Evolutionary conservation across 1,284 basidiomycete genomes (phyloP), one percentile per base, ranked within the genome.

Genomic region (Rhizoctonia solani): DNA sequence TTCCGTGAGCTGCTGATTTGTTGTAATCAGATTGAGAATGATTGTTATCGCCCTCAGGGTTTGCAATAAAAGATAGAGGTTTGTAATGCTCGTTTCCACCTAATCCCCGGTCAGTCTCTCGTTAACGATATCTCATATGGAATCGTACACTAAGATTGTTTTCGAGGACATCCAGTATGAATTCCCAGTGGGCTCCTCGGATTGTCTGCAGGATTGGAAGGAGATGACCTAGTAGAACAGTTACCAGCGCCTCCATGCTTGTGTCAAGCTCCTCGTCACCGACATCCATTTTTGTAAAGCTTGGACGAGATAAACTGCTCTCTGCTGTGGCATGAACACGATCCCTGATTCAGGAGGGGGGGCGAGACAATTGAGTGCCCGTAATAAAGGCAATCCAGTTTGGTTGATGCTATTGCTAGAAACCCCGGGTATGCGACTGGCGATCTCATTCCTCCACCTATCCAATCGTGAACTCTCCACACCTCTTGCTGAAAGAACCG

Each of bases 301-400:
- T 74, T 94, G 93, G 72, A 97, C 81, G n/a, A 96, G 82, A 75
- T 96, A 96, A 47, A 99, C 85, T 0, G 92, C 90, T 13, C 97
- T 81, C 55, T 87, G 89, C 74, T 93, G 90, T 0, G 94, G 91
- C 5, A 99, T 80, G 79, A 96, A 93, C n/a, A 89, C 81, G 0
- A 92, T 81, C 8, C 92, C 88, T 0, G 91, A 89, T 29, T 95
- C 89, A 0, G 83, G 77, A 16, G 88, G 82, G 0, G 96, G 95
- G 0, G 95, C 92, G 0, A 85, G 81, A 0, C 89, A 88, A 0
- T 83, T 82, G n/a, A 98, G 82, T 11, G 87, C 81, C 2, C 87
- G 84, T 4, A 99, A 81, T 0, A 87, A 77, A 13, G 83, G 76
- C 1, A 95, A 77, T 1, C 95, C 94, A 25, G 87, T 83, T 0